Percentiles rank a stretch among this genome's conserved stretches.
Evolutionary conservation across 139 green algal species (phyloP).

Genomic region (Trebouxia sp.): DNA sequence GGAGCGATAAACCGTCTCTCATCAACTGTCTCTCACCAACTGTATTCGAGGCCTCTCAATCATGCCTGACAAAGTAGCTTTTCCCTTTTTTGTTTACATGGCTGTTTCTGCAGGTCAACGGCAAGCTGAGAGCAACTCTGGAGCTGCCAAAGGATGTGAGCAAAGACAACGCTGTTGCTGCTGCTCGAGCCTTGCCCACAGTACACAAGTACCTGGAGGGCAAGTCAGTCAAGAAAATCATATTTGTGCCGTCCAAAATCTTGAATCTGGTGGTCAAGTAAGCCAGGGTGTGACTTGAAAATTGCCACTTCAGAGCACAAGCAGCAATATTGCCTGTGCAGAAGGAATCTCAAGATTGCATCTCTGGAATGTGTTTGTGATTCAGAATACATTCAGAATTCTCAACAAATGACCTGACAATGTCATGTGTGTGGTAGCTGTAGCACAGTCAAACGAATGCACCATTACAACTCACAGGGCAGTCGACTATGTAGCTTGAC

Average conservation of each 20-base stretch:
- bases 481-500: no score
- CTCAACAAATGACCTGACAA: no score
- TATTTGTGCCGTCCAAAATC: conserved; percentile 92
- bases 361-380: no score
- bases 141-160: conserved; percentile 62
- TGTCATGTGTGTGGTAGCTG: no score
- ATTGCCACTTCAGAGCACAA: no score
- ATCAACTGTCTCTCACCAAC: no score
- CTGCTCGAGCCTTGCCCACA: conserved; percentile 49
- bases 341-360: no score
- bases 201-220: conserved; percentile 72
- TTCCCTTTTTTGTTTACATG: neutral
- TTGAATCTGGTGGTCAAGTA: conserved; percentile 90
- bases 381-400: no score
- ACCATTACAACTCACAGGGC: neutral
- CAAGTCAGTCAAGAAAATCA: conserved; percentile 91
- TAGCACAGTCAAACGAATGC: no score
- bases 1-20: no score
- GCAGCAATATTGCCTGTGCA: neutral
- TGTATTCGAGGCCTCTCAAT: no score
- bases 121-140: conserved; percentile 89
- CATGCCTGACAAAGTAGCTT: neutral
- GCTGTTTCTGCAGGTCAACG: conserved; percentile 78
- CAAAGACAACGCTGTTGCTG: conserved; percentile 76
- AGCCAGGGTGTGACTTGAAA: neutral